Percentiles rank a stretch among this genome's conserved stretches.
Evolutionary conservation across 768 basidiomycete genomes (phyloP).

Genomic region (Boletus rubescentipes): DNA sequence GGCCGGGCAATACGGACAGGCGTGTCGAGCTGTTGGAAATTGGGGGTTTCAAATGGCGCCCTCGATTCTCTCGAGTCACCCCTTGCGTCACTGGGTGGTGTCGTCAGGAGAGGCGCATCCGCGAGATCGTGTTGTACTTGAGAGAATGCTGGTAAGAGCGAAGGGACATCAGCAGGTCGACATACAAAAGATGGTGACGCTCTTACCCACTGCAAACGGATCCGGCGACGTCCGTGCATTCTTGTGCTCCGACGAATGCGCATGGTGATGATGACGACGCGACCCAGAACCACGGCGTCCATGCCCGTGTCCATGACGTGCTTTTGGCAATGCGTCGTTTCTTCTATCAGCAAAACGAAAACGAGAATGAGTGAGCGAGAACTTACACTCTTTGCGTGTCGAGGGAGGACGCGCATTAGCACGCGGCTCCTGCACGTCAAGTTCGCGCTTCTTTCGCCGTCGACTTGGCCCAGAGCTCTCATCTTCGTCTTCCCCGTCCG

Average conservation of each 20-base stretch:
- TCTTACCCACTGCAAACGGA: constrained; percentile 24
- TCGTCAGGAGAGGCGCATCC: background rate
- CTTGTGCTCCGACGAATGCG: constrained; percentile 4
- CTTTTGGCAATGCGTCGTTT: background rate
- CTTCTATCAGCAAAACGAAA: background rate
- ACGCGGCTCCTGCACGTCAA: constrained; percentile 10
- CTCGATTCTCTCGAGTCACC: background rate
- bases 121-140: constrained; percentile 8
- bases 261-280: constrained; percentile 5
- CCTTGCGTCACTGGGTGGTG: background rate
- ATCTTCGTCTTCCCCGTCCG: constrained; percentile 12
- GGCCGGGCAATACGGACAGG: constrained; percentile 4
- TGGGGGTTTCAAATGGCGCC: background rate
- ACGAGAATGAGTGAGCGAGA: background rate
- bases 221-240: constrained; percentile 5
- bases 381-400: constrained; percentile 18
- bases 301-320: constrained; percentile 1
- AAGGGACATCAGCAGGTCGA: background rate
- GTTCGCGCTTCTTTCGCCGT: constrained; percentile 18
- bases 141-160: constrained; percentile 17
- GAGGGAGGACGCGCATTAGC: background rate
- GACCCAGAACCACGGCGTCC: constrained; percentile 13
- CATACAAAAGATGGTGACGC: no score
- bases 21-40: constrained; percentile 3
- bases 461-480: constrained; percentile 14